Percentiles rank a stretch among this genome's conserved stretches.
phyloP scores from a whole-genome alignment of 2,329 filamentous ascomycete genomes.

The Aaosphaeria pasadenensis region DNA sequence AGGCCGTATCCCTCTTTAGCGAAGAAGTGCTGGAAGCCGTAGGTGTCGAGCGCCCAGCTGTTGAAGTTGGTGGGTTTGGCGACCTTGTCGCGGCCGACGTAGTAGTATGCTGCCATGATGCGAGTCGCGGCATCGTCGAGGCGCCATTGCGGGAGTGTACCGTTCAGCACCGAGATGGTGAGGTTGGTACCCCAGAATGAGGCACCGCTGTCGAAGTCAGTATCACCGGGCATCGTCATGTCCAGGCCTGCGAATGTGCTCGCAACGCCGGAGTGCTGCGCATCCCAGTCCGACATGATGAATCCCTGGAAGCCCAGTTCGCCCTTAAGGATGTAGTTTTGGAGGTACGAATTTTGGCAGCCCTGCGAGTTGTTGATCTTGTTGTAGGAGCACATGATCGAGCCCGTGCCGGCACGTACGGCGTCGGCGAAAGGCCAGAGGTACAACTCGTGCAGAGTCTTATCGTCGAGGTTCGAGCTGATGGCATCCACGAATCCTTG shows the following conservation, averaged over 20 bases:
- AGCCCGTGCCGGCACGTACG: constrained; percentile 48
- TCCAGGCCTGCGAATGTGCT: constrained; percentile 72
- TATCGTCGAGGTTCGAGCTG: constrained; percentile 62
- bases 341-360: constrained; percentile 74
- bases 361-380: constrained; percentile 77
- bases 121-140: constrained; percentile 90
- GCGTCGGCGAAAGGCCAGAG: constrained; percentile 58
- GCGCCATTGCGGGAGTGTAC: constrained; percentile 81
- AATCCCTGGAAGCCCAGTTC: constrained; percentile 82
- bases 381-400: constrained; percentile 64
- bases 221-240: constrained; percentile 83
- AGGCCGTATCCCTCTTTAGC: constrained; percentile 61
- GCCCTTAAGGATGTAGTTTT: constrained; percentile 74
- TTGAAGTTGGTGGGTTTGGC: constrained; percentile 72
- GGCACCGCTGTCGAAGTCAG: constrained; percentile 66
- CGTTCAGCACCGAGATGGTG: constrained; percentile 83
- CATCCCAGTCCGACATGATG: constrained; percentile 70
- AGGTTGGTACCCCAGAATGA: constrained; percentile 85
- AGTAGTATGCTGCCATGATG: constrained; percentile 67
- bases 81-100: constrained; percentile 55
- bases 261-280: constrained; percentile 67
- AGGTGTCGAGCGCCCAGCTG: constrained; percentile 79
- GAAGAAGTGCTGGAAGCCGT: constrained; percentile 64
- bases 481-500: constrained; percentile 61
- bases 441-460: constrained; percentile 62